Evolutionary conservation across 805 yeast genomes (phyloP).

Genomic region (Starmerella floricola): DNA sequence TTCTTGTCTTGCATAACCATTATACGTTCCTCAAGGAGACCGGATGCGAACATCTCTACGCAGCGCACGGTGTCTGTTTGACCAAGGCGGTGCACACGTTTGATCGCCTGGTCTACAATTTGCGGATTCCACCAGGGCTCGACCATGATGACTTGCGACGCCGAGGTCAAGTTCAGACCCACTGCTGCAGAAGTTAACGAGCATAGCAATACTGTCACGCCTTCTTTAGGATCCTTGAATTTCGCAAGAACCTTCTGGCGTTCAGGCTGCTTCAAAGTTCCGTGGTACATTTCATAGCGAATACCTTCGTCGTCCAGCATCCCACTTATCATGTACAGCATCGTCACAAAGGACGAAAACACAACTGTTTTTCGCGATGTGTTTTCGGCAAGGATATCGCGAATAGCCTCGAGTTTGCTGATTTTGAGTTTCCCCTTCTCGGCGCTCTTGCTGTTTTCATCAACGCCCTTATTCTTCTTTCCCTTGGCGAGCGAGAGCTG

Average conservation of each 20-base stretch:
- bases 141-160: slow-evolving; percentile 33
- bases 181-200: slow-evolving; percentile 37
- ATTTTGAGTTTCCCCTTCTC: too few species aligned
- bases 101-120: slow-evolving; percentile 41
- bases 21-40: slow-evolving; percentile 35
- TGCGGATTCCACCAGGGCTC: slow-evolving; percentile 46
- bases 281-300: slow-evolving; percentile 30
- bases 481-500: neutral
- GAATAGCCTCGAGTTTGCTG: slow-evolving; percentile 30
- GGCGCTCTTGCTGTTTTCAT: neutral
- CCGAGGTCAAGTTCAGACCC: slow-evolving; percentile 35
- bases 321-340: slow-evolving; percentile 28
- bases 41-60: slow-evolving; percentile 32
- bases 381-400: slow-evolving; percentile 29
- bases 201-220: slow-evolving; percentile 31
- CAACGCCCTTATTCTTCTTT: too few species aligned
- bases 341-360: slow-evolving; percentile 35
- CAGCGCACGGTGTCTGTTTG: slow-evolving; percentile 37
- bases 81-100: slow-evolving; percentile 40
- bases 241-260: slow-evolving; percentile 28
- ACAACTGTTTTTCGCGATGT: slow-evolving; percentile 34
- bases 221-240: slow-evolving; percentile 24
- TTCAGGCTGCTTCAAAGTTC: slow-evolving; percentile 26
- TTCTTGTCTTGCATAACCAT: slow-evolving; percentile 30
- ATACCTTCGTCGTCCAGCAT: slow-evolving; percentile 28